These are phyloP conservation scores for Boletellus deceptivus DNA, from an alignment of 1,284 basidiomycete genomes.

Conservation along the genomic window DNA sequence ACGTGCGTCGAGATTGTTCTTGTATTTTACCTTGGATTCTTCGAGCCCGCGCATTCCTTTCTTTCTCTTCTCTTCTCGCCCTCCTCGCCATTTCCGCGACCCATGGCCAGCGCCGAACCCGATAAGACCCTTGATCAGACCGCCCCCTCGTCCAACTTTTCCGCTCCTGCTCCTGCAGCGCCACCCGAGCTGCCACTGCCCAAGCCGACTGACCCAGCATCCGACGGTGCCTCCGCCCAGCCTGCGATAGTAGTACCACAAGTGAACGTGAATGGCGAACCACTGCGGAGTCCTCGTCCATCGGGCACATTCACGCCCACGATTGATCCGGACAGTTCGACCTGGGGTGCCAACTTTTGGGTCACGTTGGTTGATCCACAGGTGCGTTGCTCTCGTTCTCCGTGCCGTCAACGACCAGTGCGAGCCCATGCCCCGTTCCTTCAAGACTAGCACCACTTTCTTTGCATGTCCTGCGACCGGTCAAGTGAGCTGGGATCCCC, in stretches of 20 bases:
- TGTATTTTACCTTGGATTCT: slow-evolving; percentile 25
- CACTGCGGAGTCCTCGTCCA: slow-evolving; percentile 30
- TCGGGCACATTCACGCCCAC: slow-evolving; percentile 22
- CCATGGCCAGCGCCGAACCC: slow-evolving; percentile 24
- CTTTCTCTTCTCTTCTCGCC: neutral
- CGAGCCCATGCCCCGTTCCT: slow-evolving; percentile 6
- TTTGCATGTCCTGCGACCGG: slow-evolving; percentile 92
- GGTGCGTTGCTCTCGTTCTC: slow-evolving; percentile 41
- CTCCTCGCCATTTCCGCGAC: neutral
- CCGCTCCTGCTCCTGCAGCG: neutral
- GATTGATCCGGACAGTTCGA: slow-evolving; percentile 31
- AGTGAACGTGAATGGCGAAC: slow-evolving; percentile 35
- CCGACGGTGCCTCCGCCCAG: slow-evolving; percentile 17
- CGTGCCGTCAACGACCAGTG: slow-evolving; percentile 9
- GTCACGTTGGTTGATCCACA: slow-evolving; percentile 81
- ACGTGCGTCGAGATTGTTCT: slow-evolving; percentile 7
- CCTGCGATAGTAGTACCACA: slow-evolving; percentile 29
- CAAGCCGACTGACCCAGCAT: slow-evolving; percentile 5
- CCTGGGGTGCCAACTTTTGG: slow-evolving; percentile 83
- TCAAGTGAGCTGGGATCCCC: slow-evolving; percentile 90
- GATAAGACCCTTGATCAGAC: slow-evolving; percentile 30
- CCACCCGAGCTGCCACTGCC: slow-evolving; percentile 7
- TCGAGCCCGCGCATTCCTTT: neutral
- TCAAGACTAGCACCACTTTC: slow-evolving; percentile 77
- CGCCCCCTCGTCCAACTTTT: slow-evolving; percentile 1